Base-by-base conservation (phyloP, 306 rosid species). In the Canavalia gladiata region DNA sequence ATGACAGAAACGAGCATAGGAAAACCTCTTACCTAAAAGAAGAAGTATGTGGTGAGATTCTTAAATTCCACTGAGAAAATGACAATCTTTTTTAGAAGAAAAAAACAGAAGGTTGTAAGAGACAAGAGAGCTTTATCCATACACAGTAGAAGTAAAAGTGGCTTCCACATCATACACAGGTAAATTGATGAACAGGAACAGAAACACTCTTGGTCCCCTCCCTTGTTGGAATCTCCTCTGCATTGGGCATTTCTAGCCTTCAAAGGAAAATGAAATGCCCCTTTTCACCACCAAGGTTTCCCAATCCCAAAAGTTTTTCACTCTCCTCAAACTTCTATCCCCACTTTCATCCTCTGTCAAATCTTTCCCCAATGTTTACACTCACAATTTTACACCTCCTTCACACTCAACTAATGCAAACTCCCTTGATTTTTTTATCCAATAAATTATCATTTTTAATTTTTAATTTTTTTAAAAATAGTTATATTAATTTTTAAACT, bases 121-220 rank as follows among this genome's bases (percentile, higher is more conserved):
- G 80, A 75, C 77, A 79, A 82, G 59, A 52, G 63, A 68, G 43
- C 84, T 83, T 83, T 71, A 80, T 58, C 56, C 6, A 45, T 77
- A 30, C 64, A 86, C 86, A 78, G 86, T 86, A 59, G 64, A 78
- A 68, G 76, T 60, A 77, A 68, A 62, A 59, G 82, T 81, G 84
- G 78, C 34, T 77, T 80, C 87, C 86, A 78, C 75, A 66, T 84
- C 89, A 72, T 37, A 37, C 72, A 80, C 72, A 80, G 75, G 81
- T 74, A 25, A 84, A 63, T 67, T 77, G 42, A 49, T 58, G 68
- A 82, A 58, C 54, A 62, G 69, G 35, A 75, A 85, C 75, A 77
- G 77, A 72, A 81, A 82, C 72, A 72, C 80, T 65, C 31, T n/a
- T 65, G 85, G 82, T 72, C 85, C 88, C 85, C 88, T 33, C 46